A percentile compares a stretch with the other conserved stretches of the same genome.
phyloP scores from a whole-genome alignment of 768 basidiomycete species.

The Clavaria fumosa region DNA sequence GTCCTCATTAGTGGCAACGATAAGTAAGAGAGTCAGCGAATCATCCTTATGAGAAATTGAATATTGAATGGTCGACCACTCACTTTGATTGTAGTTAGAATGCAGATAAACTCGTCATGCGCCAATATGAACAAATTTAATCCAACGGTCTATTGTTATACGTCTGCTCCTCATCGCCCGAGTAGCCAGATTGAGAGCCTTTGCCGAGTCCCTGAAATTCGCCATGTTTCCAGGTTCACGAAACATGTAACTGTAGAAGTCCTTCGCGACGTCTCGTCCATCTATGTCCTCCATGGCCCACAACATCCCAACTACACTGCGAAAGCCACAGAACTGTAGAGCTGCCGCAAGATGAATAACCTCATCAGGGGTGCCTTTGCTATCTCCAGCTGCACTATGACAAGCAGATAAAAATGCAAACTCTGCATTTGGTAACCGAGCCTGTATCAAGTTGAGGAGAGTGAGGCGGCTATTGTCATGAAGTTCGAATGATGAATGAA shows the following conservation, averaged over 20 bases:
- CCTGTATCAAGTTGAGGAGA: slow-evolving; percentile 13
- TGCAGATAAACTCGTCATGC: neutral
- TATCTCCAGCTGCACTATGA: slow-evolving; percentile 24
- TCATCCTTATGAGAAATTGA: too few relatives aligned
- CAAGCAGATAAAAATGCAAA: slow-evolving; percentile 34
- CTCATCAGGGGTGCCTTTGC: slow-evolving; percentile 13
- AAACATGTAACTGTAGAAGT: neutral
- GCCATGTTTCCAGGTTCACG: neutral
- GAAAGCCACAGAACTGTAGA: slow-evolving; percentile 6
- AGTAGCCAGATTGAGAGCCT: neutral
- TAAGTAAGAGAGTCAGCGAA: too few relatives aligned
- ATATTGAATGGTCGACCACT: too few relatives aligned
- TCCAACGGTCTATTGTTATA: slow-evolving; percentile 2
- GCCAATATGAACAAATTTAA: slow-evolving; percentile 4
- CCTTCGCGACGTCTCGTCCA: neutral
- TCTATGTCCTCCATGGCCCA: slow-evolving; percentile 8
- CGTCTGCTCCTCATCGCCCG: neutral
- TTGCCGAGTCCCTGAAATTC: slow-evolving; percentile 1
- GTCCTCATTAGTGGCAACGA: too few relatives aligned
- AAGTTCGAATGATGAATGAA: slow-evolving; percentile 14
- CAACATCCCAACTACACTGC: slow-evolving; percentile 1
- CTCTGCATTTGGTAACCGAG: slow-evolving; percentile 14
- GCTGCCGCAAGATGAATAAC: slow-evolving; percentile 26
- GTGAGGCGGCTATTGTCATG: slow-evolving; percentile 12
- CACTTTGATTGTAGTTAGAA: neutral